phyloP scores from a whole-genome alignment of 192 early-diverging fungal genomes.

The Allomyces javanicus region DNA sequence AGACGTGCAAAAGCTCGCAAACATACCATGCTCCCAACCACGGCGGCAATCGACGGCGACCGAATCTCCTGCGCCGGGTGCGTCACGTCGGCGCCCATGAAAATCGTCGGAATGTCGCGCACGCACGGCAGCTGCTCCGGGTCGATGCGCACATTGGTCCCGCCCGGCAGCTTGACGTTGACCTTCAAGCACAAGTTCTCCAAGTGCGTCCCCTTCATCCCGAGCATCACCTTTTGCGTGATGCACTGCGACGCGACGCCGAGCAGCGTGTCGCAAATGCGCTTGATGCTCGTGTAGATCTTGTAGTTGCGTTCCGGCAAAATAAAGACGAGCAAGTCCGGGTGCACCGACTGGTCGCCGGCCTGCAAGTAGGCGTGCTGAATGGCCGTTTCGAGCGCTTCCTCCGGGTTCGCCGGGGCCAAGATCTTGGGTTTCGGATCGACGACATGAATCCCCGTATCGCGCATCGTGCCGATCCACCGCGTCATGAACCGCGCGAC shows the following conservation, averaged over 20 bases:
- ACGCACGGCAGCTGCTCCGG: conserved; percentile 3
- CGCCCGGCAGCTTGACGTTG: conserved; percentile 41
- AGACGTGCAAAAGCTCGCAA: too few relatives aligned
- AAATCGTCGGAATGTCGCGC: conserved; percentile 19
- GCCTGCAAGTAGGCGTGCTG: background rate
- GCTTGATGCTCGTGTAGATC: conserved; percentile 10
- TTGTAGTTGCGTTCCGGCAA: background rate
- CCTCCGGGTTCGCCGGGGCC: background rate
- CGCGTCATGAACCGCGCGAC: background rate
- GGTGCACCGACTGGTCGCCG: background rate
- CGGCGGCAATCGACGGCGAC: conserved; percentile 50
- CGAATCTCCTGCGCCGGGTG: conserved; percentile 20
- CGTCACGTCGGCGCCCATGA: conserved; percentile 35
- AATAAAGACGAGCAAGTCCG: background rate
- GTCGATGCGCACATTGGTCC: conserved; percentile 17
- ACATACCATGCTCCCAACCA: conserved; percentile 38
- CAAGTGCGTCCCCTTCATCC: conserved; percentile 8
- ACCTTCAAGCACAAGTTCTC: conserved; percentile 26
- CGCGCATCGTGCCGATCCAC: background rate
- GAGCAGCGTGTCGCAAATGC: conserved; percentile 19
- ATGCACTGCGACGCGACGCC: conserved; percentile 32
- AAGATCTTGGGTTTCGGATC: background rate
- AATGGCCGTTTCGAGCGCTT: background rate
- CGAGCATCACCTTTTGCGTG: conserved; percentile 4
- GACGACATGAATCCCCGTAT: background rate